Evolutionary conservation across 345 rosid species (phyloP).

Genomic region (Lenwebbia sp.): DNA sequence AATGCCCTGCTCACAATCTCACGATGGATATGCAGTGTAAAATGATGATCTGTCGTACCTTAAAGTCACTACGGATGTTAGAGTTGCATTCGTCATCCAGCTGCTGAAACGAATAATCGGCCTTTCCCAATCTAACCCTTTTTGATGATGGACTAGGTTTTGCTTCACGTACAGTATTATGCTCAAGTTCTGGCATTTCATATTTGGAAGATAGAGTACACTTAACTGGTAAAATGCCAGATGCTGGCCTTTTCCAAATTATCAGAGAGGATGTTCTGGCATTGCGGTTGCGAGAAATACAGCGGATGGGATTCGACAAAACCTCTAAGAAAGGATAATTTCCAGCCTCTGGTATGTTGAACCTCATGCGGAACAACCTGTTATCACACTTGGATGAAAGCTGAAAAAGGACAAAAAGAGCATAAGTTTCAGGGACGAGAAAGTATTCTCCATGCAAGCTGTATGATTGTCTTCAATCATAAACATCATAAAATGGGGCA

Average conservation of each 20-base stretch:
- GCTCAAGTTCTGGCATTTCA: slow-evolving; percentile 22
- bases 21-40: background rate
- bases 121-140: slow-evolving; percentile 41
- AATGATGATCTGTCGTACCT: slow-evolving; percentile 21
- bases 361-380: slow-evolving; percentile 57
- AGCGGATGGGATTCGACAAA: slow-evolving; percentile 55
- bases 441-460: background rate
- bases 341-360: slow-evolving; percentile 35
- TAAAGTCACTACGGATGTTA: slow-evolving; percentile 18
- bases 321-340: slow-evolving; percentile 63
- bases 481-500: background rate
- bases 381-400: slow-evolving; percentile 78
- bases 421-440: background rate
- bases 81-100: slow-evolving; percentile 42
- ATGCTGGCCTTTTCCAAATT: slow-evolving; percentile 35
- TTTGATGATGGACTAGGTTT: slow-evolving; percentile 46
- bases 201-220: slow-evolving; percentile 25
- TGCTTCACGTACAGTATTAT: slow-evolving; percentile 28
- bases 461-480: background rate
- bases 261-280: slow-evolving; percentile 18
- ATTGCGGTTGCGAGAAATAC: slow-evolving; percentile 46
- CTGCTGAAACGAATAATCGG: slow-evolving; percentile 17
- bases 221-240: slow-evolving; percentile 14
- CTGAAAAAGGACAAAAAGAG: slow-evolving; percentile 21
- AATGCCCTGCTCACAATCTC: background rate